Evolutionary conservation across 2,329 filamentous ascomycete genomes (phyloP), one percentile per base, ranked within the genome.

Genomic region (Corniculantispora saksenae): DNA sequence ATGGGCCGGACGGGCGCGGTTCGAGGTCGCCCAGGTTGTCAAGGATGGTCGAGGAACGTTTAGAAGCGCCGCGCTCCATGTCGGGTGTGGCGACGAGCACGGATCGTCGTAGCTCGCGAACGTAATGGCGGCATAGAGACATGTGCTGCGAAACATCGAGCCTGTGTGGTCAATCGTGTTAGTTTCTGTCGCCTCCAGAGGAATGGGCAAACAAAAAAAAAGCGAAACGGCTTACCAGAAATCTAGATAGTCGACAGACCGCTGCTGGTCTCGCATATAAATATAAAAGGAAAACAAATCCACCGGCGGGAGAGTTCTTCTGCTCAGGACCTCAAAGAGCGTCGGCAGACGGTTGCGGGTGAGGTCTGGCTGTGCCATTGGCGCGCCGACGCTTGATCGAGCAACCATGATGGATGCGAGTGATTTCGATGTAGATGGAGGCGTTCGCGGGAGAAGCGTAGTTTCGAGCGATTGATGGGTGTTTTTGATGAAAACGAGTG

Each of bases 241-340:
- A 76, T 99, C 95, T 50, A 99, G 83, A 73, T 99, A 99, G 75
- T 99, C 95, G 15, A 99, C 95, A 9, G 94, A 97, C 76, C 94
- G 89, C 79, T 99, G 95, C 79, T 97, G 94, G 78, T 99, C 96
- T 73, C 95, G 89, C 95, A 99, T 99, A 80, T 97, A 99, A 72
- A 99, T 99, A 80, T 99, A 99, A 82, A 99, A 99, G 2, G 94
- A 97, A 79, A 97, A 99, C 13, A 99, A 84, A 75, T 99, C 96
- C 65, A 99, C 94, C 0, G 95, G 95, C 57, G 96, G 92, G 23
- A 96, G 85, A n/a, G 95, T 99, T 69, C 93, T 89, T 70, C 96
- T 89, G 76, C 93, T 97, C 67, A 99, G 83, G 64, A 99, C 95
- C 80, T 99, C 96, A 76, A 97, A 97, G 60, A 99, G 87, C 1